Evolutionary conservation across 1,284 basidiomycete species (phyloP).

Genomic region (Cystobasidium slooffiae): DNA sequence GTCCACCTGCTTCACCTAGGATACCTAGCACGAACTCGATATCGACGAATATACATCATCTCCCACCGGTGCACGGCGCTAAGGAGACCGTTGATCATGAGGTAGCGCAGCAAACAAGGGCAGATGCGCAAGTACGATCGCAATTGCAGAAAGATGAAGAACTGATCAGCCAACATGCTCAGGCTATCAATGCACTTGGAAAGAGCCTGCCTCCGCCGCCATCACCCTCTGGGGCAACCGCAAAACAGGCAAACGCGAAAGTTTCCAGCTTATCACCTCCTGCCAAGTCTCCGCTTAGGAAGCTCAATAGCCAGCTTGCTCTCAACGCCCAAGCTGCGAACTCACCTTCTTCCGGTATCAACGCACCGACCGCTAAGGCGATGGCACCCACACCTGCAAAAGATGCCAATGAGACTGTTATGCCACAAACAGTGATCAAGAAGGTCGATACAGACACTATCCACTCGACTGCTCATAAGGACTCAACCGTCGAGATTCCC

Average conservation of each 20-base stretch:
- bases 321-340: background rate
- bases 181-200: constrained; percentile 13
- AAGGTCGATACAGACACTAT: constrained; percentile 7
- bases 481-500: constrained; percentile 17
- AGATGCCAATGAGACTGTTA: constrained; percentile 20
- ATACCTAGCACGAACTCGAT: constrained; percentile 29
- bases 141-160: constrained; percentile 11
- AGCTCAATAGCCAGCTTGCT: constrained; percentile 19
- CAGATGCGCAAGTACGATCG: constrained; percentile 5
- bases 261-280: constrained; percentile 15
- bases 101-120: background rate
- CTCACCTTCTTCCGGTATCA: background rate
- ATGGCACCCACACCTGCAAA: constrained; percentile 18
- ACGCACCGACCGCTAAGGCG: background rate
- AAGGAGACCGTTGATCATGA: background rate
- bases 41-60: constrained; percentile 9
- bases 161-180: constrained; percentile 5
- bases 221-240: background rate
- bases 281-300: constrained; percentile 25
- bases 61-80: background rate
- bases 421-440: constrained; percentile 20
- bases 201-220: constrained; percentile 20
- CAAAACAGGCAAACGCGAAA: background rate
- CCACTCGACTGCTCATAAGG: constrained; percentile 8
- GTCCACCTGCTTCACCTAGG: constrained; percentile 25